phyloP scores from a whole-genome alignment of 192 early-diverging fungal genomes.

The Backusella australiensis region DNA sequence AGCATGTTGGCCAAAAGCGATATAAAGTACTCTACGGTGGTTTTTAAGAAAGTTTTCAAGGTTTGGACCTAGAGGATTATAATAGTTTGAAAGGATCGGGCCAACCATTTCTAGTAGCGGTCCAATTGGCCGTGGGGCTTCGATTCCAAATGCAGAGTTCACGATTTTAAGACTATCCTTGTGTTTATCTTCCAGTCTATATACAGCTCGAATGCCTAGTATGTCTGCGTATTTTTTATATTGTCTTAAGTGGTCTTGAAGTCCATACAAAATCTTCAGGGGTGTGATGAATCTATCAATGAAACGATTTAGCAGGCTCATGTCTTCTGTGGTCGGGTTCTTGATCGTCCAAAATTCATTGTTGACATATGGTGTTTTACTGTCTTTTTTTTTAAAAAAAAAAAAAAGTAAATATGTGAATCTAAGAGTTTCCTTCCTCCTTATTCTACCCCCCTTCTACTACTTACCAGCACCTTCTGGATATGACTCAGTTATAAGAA shows the following conservation, averaged over 20 bases:
- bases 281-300: neutral
- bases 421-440: neutral
- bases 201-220: neutral
- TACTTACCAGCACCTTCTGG: conserved; percentile 15
- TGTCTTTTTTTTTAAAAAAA: conserved; percentile 13
- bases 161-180: conserved; percentile 18
- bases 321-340: neutral
- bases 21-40: conserved; percentile 28
- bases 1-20: conserved; percentile 29
- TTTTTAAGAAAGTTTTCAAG: conserved; percentile 15
- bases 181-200: neutral
- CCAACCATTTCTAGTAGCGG: conserved; percentile 33
- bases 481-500: conserved; percentile 12
- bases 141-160: conserved; percentile 23
- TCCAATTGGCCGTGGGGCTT: conserved; percentile 15
- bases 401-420: neutral
- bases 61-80: neutral
- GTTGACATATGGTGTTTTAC: conserved; percentile 13
- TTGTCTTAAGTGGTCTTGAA: neutral
- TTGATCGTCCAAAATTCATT: neutral
- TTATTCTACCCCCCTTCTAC: neutral
- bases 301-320: neutral
- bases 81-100: conserved; percentile 30
- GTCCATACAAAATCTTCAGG: neutral
- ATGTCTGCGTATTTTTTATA: neutral